Base-by-base conservation (phyloP, 225 moss, liverwort and hornwort species). In the Bryum argenteum region DNA sequence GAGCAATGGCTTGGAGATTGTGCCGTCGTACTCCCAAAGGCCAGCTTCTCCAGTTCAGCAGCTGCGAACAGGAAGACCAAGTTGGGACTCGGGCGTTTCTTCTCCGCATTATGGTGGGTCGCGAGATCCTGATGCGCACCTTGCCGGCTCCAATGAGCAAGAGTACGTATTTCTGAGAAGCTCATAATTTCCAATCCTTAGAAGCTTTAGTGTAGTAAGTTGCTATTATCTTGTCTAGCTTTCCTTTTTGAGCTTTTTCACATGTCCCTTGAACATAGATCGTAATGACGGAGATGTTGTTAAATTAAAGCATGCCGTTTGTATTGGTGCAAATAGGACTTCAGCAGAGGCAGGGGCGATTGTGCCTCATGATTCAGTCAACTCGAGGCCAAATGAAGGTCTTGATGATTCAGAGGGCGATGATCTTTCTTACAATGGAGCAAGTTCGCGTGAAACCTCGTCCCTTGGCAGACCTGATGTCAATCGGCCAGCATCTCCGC, bases 1-100 rank as follows among this genome's bases (percentile, higher is more conserved):
- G 96, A 85, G 89, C 62, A 86, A 91, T 77, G 98, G 98, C 56
- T 69, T 98, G 63, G 98, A 98, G 83, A 94, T 98, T 77, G 98
- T 98, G 45, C 94, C 98, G 41, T 80, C 82, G 24, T 88, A 79
- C 66, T 71, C 79, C 19, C 81, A 82, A 71, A 90, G 94, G 75
- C 89, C 98, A 61, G 78, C 89, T 39, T 92, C 94, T 75, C 91
- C 92, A 60, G 82, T 66, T 52, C 88, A 80, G 58, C 79, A 75
- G 57, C 69, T 85, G 69, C 88, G 83, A 76, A 89, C 80, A 73
- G 78, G 80, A 74, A 76, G 82, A 77, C 85, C 82, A 50, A 71
- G 81, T 63, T 96, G 93, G 96, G 79, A 91, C 18, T 85, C 89
- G 14, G 83, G 85, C 68, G 79, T 78, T 72, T 75, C 88, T 57